These are phyloP conservation scores for Sordariomycetes sp. DNA, from an alignment of 2,329 filamentous ascomycete species.

Conservation along the genomic window DNA sequence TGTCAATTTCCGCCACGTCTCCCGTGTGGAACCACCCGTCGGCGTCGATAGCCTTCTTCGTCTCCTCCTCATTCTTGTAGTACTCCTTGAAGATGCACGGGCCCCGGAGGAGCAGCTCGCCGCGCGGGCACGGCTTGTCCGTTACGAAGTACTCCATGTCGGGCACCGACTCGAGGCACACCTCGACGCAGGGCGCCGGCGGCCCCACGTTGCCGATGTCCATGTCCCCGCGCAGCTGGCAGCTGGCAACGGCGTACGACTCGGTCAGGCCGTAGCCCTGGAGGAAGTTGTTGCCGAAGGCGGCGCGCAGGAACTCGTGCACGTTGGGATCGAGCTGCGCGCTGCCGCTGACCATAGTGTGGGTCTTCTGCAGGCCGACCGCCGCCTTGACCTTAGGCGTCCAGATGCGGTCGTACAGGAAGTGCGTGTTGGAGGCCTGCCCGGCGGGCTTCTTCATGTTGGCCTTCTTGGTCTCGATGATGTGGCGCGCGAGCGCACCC, in stretches of 20 bases:
- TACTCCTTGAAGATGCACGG: conserved; percentile 76
- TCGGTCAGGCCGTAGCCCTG: conserved; percentile 95
- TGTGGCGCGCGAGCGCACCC: conserved; percentile 67
- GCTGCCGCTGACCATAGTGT: conserved; percentile 72
- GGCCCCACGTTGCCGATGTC: conserved; percentile 71
- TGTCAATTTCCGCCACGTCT: conserved; percentile 79
- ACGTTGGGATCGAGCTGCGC: conserved; percentile 82
- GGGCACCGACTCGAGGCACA: conserved; percentile 74
- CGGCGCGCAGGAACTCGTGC: conserved; percentile 77
- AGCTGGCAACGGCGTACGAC: conserved; percentile 65
- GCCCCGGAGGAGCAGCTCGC: conserved; percentile 76
- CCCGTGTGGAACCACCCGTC: conserved; percentile 98
- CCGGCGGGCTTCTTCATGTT: conserved; percentile 58
- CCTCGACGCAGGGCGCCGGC: conserved; percentile 53
- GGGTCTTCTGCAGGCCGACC: conserved; percentile 63
- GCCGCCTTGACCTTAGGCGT: conserved; percentile 74
- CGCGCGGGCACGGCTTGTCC: conserved; percentile 81
- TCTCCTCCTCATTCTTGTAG: conserved; percentile 83
- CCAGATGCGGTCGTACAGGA: conserved; percentile 80
- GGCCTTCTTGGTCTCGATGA: conserved; percentile 68
- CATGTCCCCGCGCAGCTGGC: conserved; percentile 60
- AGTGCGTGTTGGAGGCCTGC: conserved; percentile 66
- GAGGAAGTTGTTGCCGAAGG: conserved; percentile 63
- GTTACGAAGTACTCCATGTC: conserved; percentile 87
- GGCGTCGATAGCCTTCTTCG: conserved; percentile 62